phyloP scores from a whole-genome alignment of 208 protist genomes.

The Lotmaria passim region DNA sequence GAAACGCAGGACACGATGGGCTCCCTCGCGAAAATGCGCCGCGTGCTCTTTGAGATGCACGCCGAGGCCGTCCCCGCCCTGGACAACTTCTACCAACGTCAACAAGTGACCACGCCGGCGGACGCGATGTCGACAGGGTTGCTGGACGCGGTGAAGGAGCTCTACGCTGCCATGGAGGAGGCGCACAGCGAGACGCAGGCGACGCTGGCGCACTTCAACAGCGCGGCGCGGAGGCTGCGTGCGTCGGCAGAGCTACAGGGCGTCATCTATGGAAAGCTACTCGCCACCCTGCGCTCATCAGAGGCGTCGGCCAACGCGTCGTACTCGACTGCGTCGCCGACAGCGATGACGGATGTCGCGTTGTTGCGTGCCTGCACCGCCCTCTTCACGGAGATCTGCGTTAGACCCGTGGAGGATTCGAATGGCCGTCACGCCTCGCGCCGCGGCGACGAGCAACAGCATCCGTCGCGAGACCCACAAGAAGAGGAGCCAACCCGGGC shows the following conservation, averaged over 20 bases:
- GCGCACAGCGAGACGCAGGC: constrained; percentile 22
- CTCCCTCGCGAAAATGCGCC: constrained; percentile 18
- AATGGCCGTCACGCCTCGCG: not conserved
- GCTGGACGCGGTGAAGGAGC: constrained; percentile 17
- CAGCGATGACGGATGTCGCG: constrained; percentile 18
- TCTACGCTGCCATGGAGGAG: constrained; percentile 31
- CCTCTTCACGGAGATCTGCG: constrained; percentile 8
- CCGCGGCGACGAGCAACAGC: not conserved
- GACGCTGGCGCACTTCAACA: constrained; percentile 6
- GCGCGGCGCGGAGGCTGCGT: constrained; percentile 10
- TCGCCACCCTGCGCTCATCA: constrained; percentile 4
- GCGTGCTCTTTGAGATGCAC: constrained; percentile 16
- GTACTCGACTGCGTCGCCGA: not conserved
- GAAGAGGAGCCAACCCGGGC: too few species aligned
- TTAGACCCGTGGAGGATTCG: not conserved
- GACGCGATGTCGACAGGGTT: constrained; percentile 20
- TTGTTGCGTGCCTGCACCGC: constrained; percentile 20
- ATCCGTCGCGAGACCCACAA: too few species aligned
- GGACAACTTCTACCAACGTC: constrained; percentile 2
- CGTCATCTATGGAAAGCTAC: constrained; percentile 33
- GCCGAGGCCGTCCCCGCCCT: constrained; percentile 11
- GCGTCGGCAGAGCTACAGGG: constrained; percentile 22
- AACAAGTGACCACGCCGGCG: not conserved
- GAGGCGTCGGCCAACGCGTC: not conserved
- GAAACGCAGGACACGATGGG: constrained; percentile 11